phyloP scores from a whole-genome alignment of 106 monocot genomes.

The Allium cepa region DNA sequence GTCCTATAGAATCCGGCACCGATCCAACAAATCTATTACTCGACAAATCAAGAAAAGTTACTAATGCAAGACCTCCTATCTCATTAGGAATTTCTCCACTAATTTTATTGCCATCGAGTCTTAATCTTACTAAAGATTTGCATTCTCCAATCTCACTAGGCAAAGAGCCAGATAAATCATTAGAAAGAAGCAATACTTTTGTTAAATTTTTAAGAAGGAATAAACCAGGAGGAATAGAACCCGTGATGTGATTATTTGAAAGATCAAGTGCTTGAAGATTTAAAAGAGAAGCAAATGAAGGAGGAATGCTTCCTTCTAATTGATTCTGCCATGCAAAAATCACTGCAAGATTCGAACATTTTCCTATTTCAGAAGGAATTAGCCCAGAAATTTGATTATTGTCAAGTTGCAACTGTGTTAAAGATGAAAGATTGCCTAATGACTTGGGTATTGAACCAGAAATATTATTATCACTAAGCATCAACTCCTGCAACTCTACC shows the following conservation, averaged over 20 bases:
- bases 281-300: constrained; percentile 34
- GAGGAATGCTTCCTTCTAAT: constrained; percentile 78
- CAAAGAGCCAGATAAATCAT: constrained; percentile 73
- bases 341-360: constrained; percentile 26
- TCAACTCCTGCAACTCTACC: constrained; percentile 43
- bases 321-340: constrained; percentile 90
- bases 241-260: constrained; percentile 81
- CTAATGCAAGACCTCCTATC: constrained; percentile 38
- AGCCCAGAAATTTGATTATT: constrained; percentile 73
- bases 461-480: constrained; percentile 91
- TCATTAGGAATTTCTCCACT: constrained; percentile 49
- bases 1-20: constrained; percentile 59
- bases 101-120: constrained; percentile 62
- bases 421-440: constrained; percentile 40
- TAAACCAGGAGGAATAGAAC: constrained; percentile 61
- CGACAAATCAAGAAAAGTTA: constrained; percentile 78
- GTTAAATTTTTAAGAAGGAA: constrained; percentile 77
- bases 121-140: constrained; percentile 59
- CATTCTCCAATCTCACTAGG: constrained; percentile 75
- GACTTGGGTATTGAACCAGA: constrained; percentile 77
- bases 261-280: constrained; percentile 71
- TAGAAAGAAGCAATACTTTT: constrained; percentile 68
- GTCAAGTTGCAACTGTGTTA: constrained; percentile 70
- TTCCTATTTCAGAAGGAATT: constrained; percentile 40
- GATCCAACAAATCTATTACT: constrained; percentile 53